A percentile compares a stretch with the other conserved stretches of the same genome.
phyloP scores from a whole-genome alignment of 2,329 filamentous ascomycete species.

The Apiospora saccharicola region DNA sequence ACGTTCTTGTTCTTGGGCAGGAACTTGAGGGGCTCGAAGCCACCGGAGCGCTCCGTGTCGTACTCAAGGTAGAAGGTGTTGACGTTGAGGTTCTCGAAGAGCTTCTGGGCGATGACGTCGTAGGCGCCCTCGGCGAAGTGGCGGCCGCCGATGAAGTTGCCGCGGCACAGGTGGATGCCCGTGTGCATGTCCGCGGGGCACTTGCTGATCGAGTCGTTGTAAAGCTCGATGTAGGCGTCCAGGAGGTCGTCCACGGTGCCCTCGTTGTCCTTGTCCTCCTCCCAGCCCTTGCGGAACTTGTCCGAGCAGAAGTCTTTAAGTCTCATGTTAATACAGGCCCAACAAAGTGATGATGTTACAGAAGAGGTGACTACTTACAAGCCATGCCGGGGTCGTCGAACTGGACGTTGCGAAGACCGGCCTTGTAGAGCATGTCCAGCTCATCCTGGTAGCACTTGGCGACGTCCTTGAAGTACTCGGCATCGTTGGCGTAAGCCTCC shows the following conservation, averaged over 20 bases:
- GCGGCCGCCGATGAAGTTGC: conserved; percentile 71
- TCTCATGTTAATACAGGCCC: background rate
- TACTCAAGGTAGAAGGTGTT: conserved; percentile 76
- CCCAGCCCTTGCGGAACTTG: conserved; percentile 75
- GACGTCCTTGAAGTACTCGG: conserved; percentile 71
- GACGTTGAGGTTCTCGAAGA: conserved; percentile 69
- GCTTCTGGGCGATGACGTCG: conserved; percentile 71
- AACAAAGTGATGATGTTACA: too few species aligned
- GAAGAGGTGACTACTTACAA: conserved; percentile 53
- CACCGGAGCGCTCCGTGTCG: conserved; percentile 69
- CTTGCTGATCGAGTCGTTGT: conserved; percentile 74
- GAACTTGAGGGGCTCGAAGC: conserved; percentile 69
- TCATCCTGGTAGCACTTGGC: conserved; percentile 72
- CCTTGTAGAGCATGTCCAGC: conserved; percentile 66
- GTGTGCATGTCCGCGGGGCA: conserved; percentile 75
- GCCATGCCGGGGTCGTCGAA: conserved; percentile 73
- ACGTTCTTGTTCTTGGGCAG: conserved; percentile 69
- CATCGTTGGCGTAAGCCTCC: conserved; percentile 62
- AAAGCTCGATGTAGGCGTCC: conserved; percentile 77
- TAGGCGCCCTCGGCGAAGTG: conserved; percentile 74
- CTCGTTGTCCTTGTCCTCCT: conserved; percentile 71
- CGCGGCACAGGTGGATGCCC: conserved; percentile 77
- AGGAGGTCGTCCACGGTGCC: conserved; percentile 74
- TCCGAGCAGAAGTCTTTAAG: conserved; percentile 73
- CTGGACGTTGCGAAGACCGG: conserved; percentile 70